phyloP scores from a whole-genome alignment of 208 protist genomes.

The Leishmania aethiopica region DNA sequence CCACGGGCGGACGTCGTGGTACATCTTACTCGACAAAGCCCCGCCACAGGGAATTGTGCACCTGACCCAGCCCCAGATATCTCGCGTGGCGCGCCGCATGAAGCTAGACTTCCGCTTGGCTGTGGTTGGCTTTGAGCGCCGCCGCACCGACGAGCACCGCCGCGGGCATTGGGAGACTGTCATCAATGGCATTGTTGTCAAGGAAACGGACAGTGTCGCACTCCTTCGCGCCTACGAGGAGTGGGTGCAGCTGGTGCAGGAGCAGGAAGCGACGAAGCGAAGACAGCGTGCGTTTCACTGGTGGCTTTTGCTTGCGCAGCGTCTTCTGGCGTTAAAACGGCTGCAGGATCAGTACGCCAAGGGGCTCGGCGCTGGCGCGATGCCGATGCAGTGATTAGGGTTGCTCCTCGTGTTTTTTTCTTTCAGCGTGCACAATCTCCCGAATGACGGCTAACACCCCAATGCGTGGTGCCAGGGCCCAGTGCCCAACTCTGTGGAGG shows the following conservation, averaged over 20 bases:
- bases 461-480: background rate
- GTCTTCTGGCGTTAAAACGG: conserved; percentile 73
- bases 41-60: conserved; percentile 68
- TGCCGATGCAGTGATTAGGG: conserved; percentile 33
- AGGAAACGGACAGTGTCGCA: conserved; percentile 39
- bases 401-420: background rate
- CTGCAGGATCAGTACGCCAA: conserved; percentile 79
- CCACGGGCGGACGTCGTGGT: conserved; percentile 85
- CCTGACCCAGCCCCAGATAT: conserved; percentile 74
- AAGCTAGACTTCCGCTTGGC: conserved; percentile 75
- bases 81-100: conserved; percentile 83
- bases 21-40: conserved; percentile 67
- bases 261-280: conserved; percentile 81
- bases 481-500: too few species aligned
- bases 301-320: conserved; percentile 84
- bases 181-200: conserved; percentile 85
- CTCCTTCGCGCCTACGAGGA: conserved; percentile 82
- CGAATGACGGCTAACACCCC: background rate
- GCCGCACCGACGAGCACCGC: conserved; percentile 67
- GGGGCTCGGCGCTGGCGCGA: conserved; percentile 46
- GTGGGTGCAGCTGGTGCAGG: conserved; percentile 78
- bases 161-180: conserved; percentile 79
- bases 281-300: conserved; percentile 79
- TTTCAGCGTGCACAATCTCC: background rate
- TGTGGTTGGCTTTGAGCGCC: conserved; percentile 75